Evolutionary conservation across 2,329 filamentous ascomycete species (phyloP), one percentile per base, ranked within the genome.

Genomic region (Arthrobotrys musiformis): DNA sequence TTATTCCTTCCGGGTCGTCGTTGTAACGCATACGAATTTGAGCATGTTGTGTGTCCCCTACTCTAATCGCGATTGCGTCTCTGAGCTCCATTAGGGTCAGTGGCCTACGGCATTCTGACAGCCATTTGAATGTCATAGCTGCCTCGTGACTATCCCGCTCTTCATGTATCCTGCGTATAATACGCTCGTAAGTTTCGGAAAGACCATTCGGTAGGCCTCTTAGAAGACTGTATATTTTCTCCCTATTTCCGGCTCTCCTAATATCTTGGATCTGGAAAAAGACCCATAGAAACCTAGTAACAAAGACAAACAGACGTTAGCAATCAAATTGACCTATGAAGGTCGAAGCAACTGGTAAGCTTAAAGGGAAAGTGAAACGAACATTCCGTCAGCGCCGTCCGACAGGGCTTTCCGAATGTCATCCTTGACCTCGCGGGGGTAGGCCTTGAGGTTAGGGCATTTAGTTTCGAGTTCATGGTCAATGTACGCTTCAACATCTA

Each of bases 271-370:
- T 79, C 70, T 83, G 82, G 37, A 83, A 83, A 13, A 79, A 80
- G 19, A 84, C 83, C 84, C 83, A 85, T 2, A 85, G 82, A 80
- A 85, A 85, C 84, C 84, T 84, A 22, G 13, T 72, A 67, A 52
- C 1, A 35, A 37, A 15, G 5, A 11, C 15, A 24, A 72, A 68
- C 37, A 56, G 56, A 1, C 8, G 28, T 11, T 26, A 17, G 22
- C 22, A 15, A 22, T 42, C 37, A 26, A 13, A n/a, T n/a, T n/a
- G n/a, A n/a, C n/a, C n/a, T n/a, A n/a, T n/a, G n/a, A n/a, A n/a
- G n/a, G n/a, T n/a, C n/a, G n/a, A n/a, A n/a, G n/a, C n/a, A n/a
- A n/a, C n/a, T n/a, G n/a, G n/a, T n/a, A n/a, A n/a, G n/a, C n/a
- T n/a, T n/a, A n/a, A n/a, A n/a, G n/a, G 4, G 24, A 28, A 28